phyloP scores from a whole-genome alignment of 805 yeast species.

The Pichia nakasei region DNA sequence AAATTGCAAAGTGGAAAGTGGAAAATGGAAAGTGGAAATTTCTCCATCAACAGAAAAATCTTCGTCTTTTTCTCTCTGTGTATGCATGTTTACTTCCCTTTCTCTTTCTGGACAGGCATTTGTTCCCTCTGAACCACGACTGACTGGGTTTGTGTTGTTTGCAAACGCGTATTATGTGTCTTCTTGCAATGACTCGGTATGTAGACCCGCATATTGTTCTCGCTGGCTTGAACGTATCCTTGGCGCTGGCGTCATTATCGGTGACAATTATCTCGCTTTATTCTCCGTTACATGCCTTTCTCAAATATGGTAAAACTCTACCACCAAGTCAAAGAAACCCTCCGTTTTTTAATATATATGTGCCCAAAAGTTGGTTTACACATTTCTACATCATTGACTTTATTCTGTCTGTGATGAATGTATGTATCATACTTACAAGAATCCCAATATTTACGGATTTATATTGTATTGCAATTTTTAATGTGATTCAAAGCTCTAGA shows the following conservation, averaged over 20 bases:
- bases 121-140: too few species aligned
- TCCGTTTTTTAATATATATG: constrained; percentile 25
- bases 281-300: constrained; percentile 7
- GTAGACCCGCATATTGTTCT: too few species aligned
- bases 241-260: not conserved
- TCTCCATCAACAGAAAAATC: too few species aligned
- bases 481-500: constrained; percentile 44
- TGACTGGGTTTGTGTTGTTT: too few species aligned
- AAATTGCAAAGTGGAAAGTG: not conserved
- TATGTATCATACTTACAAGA: not conserved
- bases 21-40: too few species aligned
- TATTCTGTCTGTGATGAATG: not conserved
- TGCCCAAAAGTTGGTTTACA: constrained; percentile 54
- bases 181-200: too few species aligned
- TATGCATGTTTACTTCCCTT: too few species aligned
- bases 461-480: constrained; percentile 11
- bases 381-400: constrained; percentile 33
- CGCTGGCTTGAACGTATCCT: not conserved
- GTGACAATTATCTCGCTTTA: not conserved
- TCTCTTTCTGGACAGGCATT: too few species aligned
- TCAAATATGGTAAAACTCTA: constrained; percentile 15
- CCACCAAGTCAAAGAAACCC: not conserved
- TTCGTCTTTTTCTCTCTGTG: not conserved
- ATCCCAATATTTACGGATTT: not conserved
- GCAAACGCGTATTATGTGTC: too few species aligned